Conservation (phyloP, 2,329 filamentous ascomycete genomes). For the Myriosclerotinia curreyana region DNA sequence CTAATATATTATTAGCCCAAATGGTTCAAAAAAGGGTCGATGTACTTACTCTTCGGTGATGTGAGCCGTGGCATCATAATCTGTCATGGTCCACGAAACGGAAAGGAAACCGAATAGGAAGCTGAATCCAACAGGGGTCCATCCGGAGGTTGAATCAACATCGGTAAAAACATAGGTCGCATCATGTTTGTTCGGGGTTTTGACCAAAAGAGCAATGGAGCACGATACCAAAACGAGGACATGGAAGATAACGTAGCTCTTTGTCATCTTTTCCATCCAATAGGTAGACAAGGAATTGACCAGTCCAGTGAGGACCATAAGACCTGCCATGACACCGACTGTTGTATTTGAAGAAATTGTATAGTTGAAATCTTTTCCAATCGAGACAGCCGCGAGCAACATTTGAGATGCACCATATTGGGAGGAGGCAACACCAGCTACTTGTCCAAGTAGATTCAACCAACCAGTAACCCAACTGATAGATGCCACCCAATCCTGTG, state of each 20-base stretch:
- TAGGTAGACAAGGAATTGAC: constrained; percentile 56
- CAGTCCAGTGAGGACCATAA: constrained; percentile 50
- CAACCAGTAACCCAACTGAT: constrained; percentile 49
- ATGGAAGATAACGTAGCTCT: constrained; percentile 57
- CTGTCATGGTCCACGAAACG: constrained; percentile 60
- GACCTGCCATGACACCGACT: constrained; percentile 54
- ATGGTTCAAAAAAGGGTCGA: constrained; percentile 9
- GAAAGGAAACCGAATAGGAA: constrained; percentile 60
- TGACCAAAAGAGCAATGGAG: constrained; percentile 50
- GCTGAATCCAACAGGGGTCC: constrained; percentile 53
- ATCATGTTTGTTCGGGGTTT: constrained; percentile 50
- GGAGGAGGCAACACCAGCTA: constrained; percentile 51
- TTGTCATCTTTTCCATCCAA: constrained; percentile 58
- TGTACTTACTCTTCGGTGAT: constrained; percentile 49
- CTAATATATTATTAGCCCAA: constrained; percentile 24
- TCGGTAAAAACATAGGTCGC: constrained; percentile 55
- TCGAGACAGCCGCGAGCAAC: constrained; percentile 54
- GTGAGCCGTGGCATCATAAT: constrained; percentile 48
- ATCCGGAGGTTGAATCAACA: constrained; percentile 51
- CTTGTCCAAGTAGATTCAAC: constrained; percentile 52
- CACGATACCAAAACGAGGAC: constrained; percentile 51
- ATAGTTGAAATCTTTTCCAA: constrained; percentile 48
- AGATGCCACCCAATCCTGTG: constrained; percentile 47
- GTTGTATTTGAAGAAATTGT: constrained; percentile 47
- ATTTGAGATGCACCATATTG: constrained; percentile 57